These are phyloP conservation scores for Paramecium sexaurelia DNA, from an alignment of 73 alveolate species.

Conservation along the genomic window DNA sequence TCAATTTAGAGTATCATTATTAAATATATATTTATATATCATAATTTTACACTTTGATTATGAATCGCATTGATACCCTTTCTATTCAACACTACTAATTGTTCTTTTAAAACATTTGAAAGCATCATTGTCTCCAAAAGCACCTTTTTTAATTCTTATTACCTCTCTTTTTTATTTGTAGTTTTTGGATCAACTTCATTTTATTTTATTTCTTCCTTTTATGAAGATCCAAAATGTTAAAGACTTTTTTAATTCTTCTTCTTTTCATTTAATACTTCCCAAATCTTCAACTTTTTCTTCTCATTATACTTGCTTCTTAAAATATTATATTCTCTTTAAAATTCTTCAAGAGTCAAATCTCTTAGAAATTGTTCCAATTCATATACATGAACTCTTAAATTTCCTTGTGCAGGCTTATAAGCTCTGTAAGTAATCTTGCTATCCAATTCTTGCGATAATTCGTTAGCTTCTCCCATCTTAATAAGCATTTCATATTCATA, in stretches of 20 bases:
- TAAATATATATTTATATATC: neutral
- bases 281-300: conserved; percentile 42
- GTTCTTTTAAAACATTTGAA: conserved; percentile 60
- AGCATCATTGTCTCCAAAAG: conserved; percentile 65
- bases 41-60: neutral
- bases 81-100: conserved; percentile 39
- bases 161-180: conserved; percentile 53
- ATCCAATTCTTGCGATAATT: conserved; percentile 51
- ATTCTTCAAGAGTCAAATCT: conserved; percentile 60
- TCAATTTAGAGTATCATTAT: neutral
- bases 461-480: conserved; percentile 70
- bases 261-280: conserved; percentile 68
- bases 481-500: conserved; percentile 69
- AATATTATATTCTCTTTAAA: conserved; percentile 65
- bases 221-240: conserved; percentile 55
- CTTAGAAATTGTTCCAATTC: conserved; percentile 55
- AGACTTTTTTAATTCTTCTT: conserved; percentile 54
- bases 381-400: conserved; percentile 60
- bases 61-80: conserved; percentile 29
- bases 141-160: conserved; percentile 60
- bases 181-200: neutral
- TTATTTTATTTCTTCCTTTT: conserved; percentile 12
- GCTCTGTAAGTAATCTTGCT: conserved; percentile 70
- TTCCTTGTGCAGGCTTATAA: conserved; percentile 60
- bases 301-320: conserved; percentile 62